Evolutionary conservation across 2,329 filamentous ascomycete genomes (phyloP).

Genomic region (Ophiosphaerella narmari): DNA sequence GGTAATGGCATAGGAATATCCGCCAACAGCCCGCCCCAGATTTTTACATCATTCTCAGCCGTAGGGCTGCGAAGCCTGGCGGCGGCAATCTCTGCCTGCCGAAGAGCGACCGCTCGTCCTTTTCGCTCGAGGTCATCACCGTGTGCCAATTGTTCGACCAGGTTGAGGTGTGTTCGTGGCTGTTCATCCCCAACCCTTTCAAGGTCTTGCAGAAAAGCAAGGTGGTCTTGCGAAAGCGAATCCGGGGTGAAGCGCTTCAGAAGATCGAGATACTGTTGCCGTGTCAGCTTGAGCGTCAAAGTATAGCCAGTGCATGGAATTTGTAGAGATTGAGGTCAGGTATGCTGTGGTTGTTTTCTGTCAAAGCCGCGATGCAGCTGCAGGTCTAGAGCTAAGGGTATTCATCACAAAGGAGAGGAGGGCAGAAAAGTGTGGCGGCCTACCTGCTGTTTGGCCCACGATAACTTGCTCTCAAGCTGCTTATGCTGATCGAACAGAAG

Average conservation of each 20-base stretch:
- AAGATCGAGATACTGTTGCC: slow-evolving; percentile 44
- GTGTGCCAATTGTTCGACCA: slow-evolving; percentile 43
- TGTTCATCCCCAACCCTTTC: slow-evolving; percentile 41
- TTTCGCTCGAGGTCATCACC: slow-evolving; percentile 41
- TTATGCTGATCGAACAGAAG: slow-evolving; percentile 50
- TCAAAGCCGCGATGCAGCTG: slow-evolving; percentile 53
- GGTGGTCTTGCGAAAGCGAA: slow-evolving; percentile 47
- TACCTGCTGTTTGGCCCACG: slow-evolving; percentile 56
- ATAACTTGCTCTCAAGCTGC: slow-evolving; percentile 54
- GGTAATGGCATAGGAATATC: slow-evolving; percentile 30
- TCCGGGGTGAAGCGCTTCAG: slow-evolving; percentile 47
- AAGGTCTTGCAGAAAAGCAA: slow-evolving; percentile 46
- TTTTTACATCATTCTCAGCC: slow-evolving; percentile 41
- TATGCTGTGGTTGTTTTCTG: slow-evolving; percentile 51
- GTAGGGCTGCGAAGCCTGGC: slow-evolving; percentile 28
- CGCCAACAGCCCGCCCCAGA: slow-evolving; percentile 48
- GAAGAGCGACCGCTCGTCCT: slow-evolving; percentile 39
- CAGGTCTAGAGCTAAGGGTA: slow-evolving; percentile 58
- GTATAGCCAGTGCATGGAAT: slow-evolving; percentile 1
- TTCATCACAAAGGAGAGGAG: slow-evolving; percentile 47
- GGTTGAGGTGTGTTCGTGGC: slow-evolving; percentile 29
- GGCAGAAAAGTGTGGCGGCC: slow-evolving; percentile 17
- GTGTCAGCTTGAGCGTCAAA: slow-evolving; percentile 22
- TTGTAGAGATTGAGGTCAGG: slow-evolving; percentile 38
- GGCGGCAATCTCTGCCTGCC: slow-evolving; percentile 40